Evolutionary conservation across 176 grass and related monocot genomes (phyloP), one percentile per base, ranked within the genome.

Genomic region (Musa itinerans): DNA sequence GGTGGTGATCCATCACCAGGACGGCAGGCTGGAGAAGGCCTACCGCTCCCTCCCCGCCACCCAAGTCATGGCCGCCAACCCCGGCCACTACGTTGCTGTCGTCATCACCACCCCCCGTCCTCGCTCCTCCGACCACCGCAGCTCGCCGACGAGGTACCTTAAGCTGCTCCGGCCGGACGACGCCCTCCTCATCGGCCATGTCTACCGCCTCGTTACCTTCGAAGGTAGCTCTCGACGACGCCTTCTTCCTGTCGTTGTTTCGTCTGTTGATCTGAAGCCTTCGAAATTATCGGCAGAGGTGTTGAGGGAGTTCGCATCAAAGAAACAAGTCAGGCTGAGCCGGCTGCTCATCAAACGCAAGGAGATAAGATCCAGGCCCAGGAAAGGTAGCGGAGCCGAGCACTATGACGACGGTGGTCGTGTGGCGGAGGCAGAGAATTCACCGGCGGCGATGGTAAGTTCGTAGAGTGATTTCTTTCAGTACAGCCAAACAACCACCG

Each of bases 121-220:
- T 8, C 27, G 80, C 9, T 68, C 77, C 29, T 8, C 43, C 26
- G 22, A 27, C 27, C 52, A 49, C 8, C 62, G 49, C 20, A 25
- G 26, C 25, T 5, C 21, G 48, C 50, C 89, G 9, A 81, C 92
- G 9, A 89, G 90, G 90, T 87, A 91, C 80, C 90, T 99, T 34
- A 99, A 99, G 86, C 73, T 99, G 58, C 95, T 99, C 84, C 88
- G 95, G 53, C 95, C 95, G 10, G 88, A 99, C 71, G 95, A 99
- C 72, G 94, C 86, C 19, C 89, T 99, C 66, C 54, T 85, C 48
- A 80, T 98, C 75, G 88, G 88, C 86, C 84, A 81, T 85, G 88
- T 89, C 82, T 93, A 98, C 78, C 89, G 89, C 80, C 95, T 98
- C 53, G 88, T 98, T 83, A 93, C 86, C 88, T 98, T 98, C 80